Evolutionary conservation across 2,329 filamentous ascomycete species (phyloP).

Genomic region (Aureobasidium sp.): DNA sequence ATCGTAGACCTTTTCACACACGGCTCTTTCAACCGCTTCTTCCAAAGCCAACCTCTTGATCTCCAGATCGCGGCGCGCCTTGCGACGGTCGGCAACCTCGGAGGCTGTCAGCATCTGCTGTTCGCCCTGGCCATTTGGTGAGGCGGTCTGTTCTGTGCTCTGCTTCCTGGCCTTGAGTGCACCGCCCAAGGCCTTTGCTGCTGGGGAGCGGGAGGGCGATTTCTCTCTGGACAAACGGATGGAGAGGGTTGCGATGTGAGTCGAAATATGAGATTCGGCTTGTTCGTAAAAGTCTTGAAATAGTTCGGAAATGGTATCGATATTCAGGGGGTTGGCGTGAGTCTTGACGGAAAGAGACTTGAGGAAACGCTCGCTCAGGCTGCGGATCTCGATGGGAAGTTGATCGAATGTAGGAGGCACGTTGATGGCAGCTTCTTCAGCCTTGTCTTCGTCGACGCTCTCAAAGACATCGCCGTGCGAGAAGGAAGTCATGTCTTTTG

Average conservation of each 20-base stretch:
- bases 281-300: slow-evolving; percentile 91
- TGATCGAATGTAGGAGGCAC: slow-evolving; percentile 68
- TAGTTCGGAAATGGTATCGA: slow-evolving; percentile 71
- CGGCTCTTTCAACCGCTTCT: slow-evolving; percentile 77
- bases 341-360: slow-evolving; percentile 82
- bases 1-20: slow-evolving; percentile 50
- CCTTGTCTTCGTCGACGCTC: slow-evolving; percentile 23
- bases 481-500: slow-evolving; percentile 26
- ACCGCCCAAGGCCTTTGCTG: slow-evolving; percentile 49
- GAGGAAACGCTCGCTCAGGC: slow-evolving; percentile 84
- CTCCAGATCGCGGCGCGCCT: slow-evolving; percentile 67
- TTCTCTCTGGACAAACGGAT: slow-evolving; percentile 62
- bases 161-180: slow-evolving; percentile 35
- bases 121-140: slow-evolving; percentile 40
- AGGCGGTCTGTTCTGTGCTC: slow-evolving; percentile 28
- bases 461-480: slow-evolving; percentile 29
- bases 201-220: slow-evolving; percentile 49
- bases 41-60: slow-evolving; percentile 69
- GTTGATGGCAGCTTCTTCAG: slow-evolving; percentile 21
- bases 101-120: slow-evolving; percentile 88
- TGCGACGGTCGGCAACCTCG: slow-evolving; percentile 73
- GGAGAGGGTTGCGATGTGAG: slow-evolving; percentile 73
- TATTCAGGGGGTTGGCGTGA: slow-evolving; percentile 70
- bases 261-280: slow-evolving; percentile 73
- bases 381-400: slow-evolving; percentile 86